Base-by-base conservation (phyloP, 23 red algal genomes). In the Pyropia yezoensis region DNA sequence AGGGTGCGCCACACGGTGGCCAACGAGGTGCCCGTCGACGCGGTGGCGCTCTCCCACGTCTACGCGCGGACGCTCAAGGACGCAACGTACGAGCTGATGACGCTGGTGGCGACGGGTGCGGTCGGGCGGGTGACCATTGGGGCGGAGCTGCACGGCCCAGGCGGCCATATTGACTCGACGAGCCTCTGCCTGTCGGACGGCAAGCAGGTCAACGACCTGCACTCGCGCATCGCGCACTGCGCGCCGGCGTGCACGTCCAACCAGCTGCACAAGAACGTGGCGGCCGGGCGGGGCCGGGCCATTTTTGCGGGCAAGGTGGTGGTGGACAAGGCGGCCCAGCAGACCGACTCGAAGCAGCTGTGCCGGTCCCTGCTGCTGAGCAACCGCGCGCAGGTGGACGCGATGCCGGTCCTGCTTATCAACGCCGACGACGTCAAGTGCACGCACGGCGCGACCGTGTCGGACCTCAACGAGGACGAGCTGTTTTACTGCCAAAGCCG, bases 221-320 rank as follows among this genome's bases (percentile, higher is more conserved):
- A 89, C 45, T 83, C 85, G 14, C 68, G 82, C 61, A 79, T 96
- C 50, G 50, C 50, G 22, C 92, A 96, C 54, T 33, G 71, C 49
- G 54, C 82, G 25, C 13, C 66, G 29, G 12, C 17, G 22, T 51
- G 32, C 33, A 70, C 49, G 9, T 89, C 83, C 23, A 56, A 85
- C 14, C 92, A 96, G 69, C 11, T 89, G 29, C 92, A 96, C 62
- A 96, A 90, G 63, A 96, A 96, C 67, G 34, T 96, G 28, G 78
- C 78, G 1, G 28, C 70, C 52, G 92, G 81, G 51, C 62, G 66
- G 32, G 66, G 56, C 26, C 83, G 76, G 18, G 55, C 77, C 23
- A 69, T 96, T 6, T 96, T 89, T 63, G 59, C 69, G 27, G 92
- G 92, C 22, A 84, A 74, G 24, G 75, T 96, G 8, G 55, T 82